Evolutionary conservation across 228 moss, liverwort and hornwort genomes (phyloP), one percentile per base, ranked within the genome.

Genomic region (Sphagnum fallax): DNA sequence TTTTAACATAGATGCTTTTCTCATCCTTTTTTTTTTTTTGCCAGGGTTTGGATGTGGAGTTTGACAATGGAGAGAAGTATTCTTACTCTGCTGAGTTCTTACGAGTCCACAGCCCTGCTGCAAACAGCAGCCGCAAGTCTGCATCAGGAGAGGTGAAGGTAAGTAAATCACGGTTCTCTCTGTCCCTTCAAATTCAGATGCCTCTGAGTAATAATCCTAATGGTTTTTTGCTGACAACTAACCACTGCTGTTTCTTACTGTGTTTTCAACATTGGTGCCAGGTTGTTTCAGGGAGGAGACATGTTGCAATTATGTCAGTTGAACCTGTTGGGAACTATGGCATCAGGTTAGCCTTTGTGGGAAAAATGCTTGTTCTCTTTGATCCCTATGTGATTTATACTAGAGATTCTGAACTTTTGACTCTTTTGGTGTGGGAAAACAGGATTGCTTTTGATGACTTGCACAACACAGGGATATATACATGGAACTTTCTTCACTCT

Each of bases 391-490:
- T 13, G n/a, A 61, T 60, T 11, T 8, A 15, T 6, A 12, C 12
- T 49, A 1, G 13, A 48, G 5, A 1, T 66, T 4, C 49, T 47
- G 12, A 49, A 7, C 7, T 47, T 66, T 66, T 47, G 8, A 18
- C 13, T 8, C 48, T 52, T 49, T 63, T 7, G 9, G n/a, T 51
- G 5, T 60, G 12, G 57, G 59, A 58, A 59, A 32, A n/a, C 77
- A 90, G 90, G 72, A 76, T 90, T 51, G 75, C 80, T 12, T 90
- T 84, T 47, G 84, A 90, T 47, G 90, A 90, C 72, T 74, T 81
- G 58, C 90, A 90, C 70, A 77, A 83, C 55, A 90, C 90, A 47
- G 90, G 90, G 76, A 90, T 90, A 51, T 90, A 87, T 66, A 82
- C 81, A 47, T 90, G 90, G 90, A 75, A 67, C 10, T 90, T 77